These are phyloP conservation scores for Biscogniauxia marginata DNA, from an alignment of 2,329 filamentous ascomycete species.

Conservation along the genomic window DNA sequence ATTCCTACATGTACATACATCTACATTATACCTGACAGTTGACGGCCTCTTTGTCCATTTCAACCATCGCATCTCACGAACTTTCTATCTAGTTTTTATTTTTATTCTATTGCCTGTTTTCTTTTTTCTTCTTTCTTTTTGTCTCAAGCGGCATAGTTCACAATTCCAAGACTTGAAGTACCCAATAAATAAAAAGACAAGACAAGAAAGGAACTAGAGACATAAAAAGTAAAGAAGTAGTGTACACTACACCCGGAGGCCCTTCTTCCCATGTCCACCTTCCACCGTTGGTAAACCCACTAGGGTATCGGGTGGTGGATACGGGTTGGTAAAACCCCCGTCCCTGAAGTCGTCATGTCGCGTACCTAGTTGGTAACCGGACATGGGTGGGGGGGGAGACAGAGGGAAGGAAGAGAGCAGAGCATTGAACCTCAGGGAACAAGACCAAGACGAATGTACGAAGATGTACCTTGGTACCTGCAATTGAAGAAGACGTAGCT, in stretches of 20 bases:
- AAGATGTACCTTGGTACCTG: neutral
- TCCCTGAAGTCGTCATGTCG: constrained; percentile 9
- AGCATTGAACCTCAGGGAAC: neutral
- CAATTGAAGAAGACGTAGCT: neutral
- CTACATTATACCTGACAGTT: neutral
- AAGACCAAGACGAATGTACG: neutral
- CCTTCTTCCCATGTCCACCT: neutral
- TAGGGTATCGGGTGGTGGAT: neutral
- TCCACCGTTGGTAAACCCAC: neutral
- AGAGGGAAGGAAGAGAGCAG: neutral
- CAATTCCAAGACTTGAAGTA: too few relatives aligned
- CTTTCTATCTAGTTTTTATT: too few relatives aligned
- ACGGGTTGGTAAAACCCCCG: neutral
- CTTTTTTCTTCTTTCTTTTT: too few relatives aligned
- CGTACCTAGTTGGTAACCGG: constrained; percentile 1
- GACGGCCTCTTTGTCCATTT: neutral
- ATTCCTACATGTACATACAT: neutral
- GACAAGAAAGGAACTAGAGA: neutral
- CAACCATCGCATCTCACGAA: neutral
- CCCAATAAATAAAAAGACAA: neutral
- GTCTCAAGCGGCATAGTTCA: too few relatives aligned
- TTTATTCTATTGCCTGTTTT: too few relatives aligned
- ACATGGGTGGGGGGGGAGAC: neutral
- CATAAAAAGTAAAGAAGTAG: neutral
- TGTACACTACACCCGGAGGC: neutral